A percentile compares a stretch with the other conserved stretches of the same genome.
Evolutionary conservation across 1,139 yeast species (phyloP).

Genomic region (Zygosaccharomyces sapae): DNA sequence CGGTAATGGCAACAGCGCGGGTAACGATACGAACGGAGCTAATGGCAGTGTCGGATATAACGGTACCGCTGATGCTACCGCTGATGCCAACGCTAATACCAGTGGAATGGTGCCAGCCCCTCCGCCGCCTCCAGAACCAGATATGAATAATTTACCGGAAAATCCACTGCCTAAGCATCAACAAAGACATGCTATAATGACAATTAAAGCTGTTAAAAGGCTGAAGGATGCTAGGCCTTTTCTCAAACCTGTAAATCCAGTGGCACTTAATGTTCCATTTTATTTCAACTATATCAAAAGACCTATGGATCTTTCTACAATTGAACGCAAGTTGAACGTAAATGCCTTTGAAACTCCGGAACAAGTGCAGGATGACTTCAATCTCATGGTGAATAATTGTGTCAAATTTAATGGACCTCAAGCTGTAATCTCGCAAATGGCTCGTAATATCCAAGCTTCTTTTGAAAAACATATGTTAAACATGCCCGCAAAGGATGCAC

Average conservation of each 20-base stretch:
- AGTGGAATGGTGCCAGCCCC: conserved; percentile 52
- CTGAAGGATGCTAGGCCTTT: conserved; percentile 92
- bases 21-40: conserved; percentile 1
- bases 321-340: conserved; percentile 69
- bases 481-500: conserved; percentile 76
- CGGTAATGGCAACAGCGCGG: conserved; percentile 18
- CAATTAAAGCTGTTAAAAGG: conserved; percentile 77
- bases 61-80: conserved; percentile 17
- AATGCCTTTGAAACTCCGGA: conserved; percentile 69
- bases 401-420: conserved; percentile 78
- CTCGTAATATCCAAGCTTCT: conserved; percentile 78
- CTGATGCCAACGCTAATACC: conserved; percentile 31
- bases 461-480: conserved; percentile 91
- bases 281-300: conserved; percentile 76
- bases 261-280: conserved; percentile 83
- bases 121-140: conserved; percentile 66
- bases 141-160: conserved; percentile 60
- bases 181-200: conserved; percentile 53
- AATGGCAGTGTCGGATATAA: not conserved
- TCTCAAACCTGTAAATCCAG: conserved; percentile 81
- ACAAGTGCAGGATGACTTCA: conserved; percentile 73
- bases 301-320: conserved; percentile 93
- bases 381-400: conserved; percentile 81
- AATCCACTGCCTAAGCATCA: conserved; percentile 87
- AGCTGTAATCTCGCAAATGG: conserved; percentile 86